Base-by-base conservation (phyloP, 495 filamentous ascomycete genomes). In the Penicillium arizonense region DNA sequence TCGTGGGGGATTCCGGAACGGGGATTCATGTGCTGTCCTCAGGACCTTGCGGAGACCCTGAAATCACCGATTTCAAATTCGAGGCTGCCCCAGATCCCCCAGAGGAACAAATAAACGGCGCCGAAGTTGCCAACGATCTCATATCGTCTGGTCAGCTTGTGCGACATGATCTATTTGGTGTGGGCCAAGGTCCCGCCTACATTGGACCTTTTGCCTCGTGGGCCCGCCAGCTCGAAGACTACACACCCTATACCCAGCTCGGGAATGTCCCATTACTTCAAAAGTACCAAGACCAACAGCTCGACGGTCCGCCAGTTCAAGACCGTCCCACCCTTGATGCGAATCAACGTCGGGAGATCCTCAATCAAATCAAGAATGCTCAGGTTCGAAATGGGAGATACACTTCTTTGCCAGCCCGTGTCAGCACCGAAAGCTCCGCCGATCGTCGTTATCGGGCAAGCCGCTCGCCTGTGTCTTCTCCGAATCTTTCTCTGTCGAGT, bases 1-100 rank as follows among this genome's bases (percentile, higher is more conserved):
- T 94, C 0, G 71, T 96, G 32, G 90, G 91, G 21, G 89, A 91
- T 65, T 83, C 83, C 10, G 84, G 81, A 28, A 90, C 89, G 21
- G 82, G 83, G 0, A 72, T 96, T 7, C 87, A 87, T 52, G 61
- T 94, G 0, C 67, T 96, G 0, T 82, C 80, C 9, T 68, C 71
- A 30, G 72, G 65, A 5, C 63, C 73, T 8, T 69, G 42, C 24
- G 50, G 58, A 3, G 53, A 68, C 18, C 50, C 53, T 5, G 52
- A 68, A 0, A 41, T 49, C 3, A 34, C 44, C 6, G 23, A 56
- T 9, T 63, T 74, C 21, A 40, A 53, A 3, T 68, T 63, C 28
- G 55, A 64, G 34, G 11, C 34, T n/a, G 63, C 67, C 5, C 36
- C 53, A n/a, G 54, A 68, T 13, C 16, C 42, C 5, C 4, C 44